Percentiles rank a stretch among this genome's conserved stretches.
Evolutionary conservation across 345 rosid genomes (phyloP).

Genomic region (Salix purpurea): DNA sequence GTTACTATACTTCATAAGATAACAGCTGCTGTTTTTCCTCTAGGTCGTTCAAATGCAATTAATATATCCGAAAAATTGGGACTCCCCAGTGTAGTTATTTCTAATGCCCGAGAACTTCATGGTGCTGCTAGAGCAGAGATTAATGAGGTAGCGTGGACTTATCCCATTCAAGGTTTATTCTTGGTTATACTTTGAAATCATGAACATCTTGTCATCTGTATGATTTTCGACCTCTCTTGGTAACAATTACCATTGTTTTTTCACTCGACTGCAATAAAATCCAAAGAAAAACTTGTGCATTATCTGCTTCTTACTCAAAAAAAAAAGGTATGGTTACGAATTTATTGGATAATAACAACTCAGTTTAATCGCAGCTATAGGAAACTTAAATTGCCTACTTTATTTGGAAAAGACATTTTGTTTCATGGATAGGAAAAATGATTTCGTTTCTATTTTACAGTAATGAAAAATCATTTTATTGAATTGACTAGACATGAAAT

Average conservation of each 20-base stretch:
- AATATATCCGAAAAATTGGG: slow-evolving; percentile 84
- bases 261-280: not conserved
- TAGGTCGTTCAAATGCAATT: slow-evolving; percentile 93
- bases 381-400: no score
- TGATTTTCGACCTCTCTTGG: not conserved
- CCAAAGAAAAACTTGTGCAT: not conserved
- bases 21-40: slow-evolving; percentile 3
- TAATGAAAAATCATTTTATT: not conserved
- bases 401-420: not conserved
- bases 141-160: slow-evolving; percentile 46
- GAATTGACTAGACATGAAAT: not conserved
- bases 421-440: not conserved
- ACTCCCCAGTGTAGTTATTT: slow-evolving; percentile 46
- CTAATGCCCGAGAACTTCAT: slow-evolving; percentile 55
- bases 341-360: no score
- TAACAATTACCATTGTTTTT: not conserved
- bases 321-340: not conserved
- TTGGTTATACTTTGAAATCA: not conserved
- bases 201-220: not conserved
- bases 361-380: no score
- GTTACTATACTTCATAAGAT: not conserved
- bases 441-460: not conserved
- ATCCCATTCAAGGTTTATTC: not conserved
- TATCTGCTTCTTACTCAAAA: not conserved
- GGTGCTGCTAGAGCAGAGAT: slow-evolving; percentile 87